These are phyloP conservation scores for Saturnispora besseyi DNA, from an alignment of 805 yeast species.

Conservation along the genomic window DNA sequence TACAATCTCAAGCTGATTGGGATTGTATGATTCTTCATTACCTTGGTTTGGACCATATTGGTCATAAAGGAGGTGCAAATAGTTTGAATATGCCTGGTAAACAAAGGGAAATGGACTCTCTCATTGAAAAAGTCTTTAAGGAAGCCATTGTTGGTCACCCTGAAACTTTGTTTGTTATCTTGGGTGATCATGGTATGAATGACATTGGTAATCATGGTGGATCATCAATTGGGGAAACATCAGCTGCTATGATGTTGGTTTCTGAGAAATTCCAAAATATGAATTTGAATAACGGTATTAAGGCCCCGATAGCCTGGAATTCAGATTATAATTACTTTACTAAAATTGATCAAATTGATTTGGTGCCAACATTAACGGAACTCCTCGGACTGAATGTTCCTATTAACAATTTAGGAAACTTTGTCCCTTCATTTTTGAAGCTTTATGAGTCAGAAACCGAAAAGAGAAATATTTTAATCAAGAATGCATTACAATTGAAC, in stretches of 20 bases:
- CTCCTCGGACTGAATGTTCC: slow-evolving; percentile 62
- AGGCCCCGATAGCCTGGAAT: slow-evolving; percentile 32
- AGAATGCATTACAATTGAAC: slow-evolving; percentile 52
- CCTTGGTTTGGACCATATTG: slow-evolving; percentile 92
- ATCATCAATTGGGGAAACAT: slow-evolving; percentile 84
- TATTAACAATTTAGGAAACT: slow-evolving; percentile 61
- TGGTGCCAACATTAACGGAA: slow-evolving; percentile 61
- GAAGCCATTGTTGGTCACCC: slow-evolving; percentile 23
- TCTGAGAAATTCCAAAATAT: slow-evolving; percentile 46
- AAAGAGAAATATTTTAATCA: slow-evolving; percentile 31
- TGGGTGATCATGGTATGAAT: slow-evolving; percentile 97
- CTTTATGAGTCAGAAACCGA: slow-evolving; percentile 36
- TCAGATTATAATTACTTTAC: slow-evolving; percentile 45
- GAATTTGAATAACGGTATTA: slow-evolving; percentile 14
- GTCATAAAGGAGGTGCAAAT: slow-evolving; percentile 90
- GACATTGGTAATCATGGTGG: slow-evolving; percentile 97
- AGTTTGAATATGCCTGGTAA: slow-evolving; percentile 75
- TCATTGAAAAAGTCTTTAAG: slow-evolving; percentile 45
- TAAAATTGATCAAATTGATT: slow-evolving; percentile 54
- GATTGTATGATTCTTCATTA: slow-evolving; percentile 84
- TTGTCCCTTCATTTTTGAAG: slow-evolving; percentile 48
- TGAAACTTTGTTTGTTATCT: slow-evolving; percentile 56
- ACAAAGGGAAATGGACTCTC: slow-evolving; percentile 76
- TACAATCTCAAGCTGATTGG: slow-evolving; percentile 47
- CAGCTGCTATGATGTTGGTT: slow-evolving; percentile 66